Evolutionary conservation across 2,329 filamentous ascomycete species (phyloP).

Genomic region (Cercospora zeina): DNA sequence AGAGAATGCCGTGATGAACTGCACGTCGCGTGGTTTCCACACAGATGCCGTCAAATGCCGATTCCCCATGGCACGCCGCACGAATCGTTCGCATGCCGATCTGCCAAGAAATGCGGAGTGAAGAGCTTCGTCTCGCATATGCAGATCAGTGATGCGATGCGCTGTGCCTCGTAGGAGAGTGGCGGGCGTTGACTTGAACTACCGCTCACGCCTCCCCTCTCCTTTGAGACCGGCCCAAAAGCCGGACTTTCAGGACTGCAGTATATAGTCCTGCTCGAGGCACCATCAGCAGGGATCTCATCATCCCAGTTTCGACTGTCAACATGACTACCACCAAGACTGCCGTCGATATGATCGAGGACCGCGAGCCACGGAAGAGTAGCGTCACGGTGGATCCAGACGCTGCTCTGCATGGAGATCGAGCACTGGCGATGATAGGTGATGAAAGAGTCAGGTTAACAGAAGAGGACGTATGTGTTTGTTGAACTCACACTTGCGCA

Average conservation of each 20-base stretch:
- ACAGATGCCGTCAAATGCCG: slow-evolving; percentile 5
- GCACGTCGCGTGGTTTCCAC: background rate
- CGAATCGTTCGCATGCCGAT: background rate
- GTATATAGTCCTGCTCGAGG: background rate
- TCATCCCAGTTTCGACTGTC: background rate
- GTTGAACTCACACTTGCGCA: background rate
- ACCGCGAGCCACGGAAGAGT: slow-evolving; percentile 17
- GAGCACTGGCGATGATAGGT: slow-evolving; percentile 28
- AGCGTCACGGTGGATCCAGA: slow-evolving; percentile 17
- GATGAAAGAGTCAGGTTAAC: slow-evolving; percentile 39
- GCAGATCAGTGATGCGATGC: slow-evolving; percentile 11
- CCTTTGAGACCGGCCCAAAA: slow-evolving; percentile 5
- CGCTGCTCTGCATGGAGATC: slow-evolving; percentile 28
- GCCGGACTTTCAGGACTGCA: background rate
- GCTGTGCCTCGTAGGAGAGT: background rate
- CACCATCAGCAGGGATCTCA: background rate
- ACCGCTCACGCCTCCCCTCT: background rate
- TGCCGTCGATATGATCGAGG: slow-evolving; percentile 20
- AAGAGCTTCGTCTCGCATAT: background rate
- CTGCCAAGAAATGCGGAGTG: slow-evolving; percentile 10
- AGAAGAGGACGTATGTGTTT: slow-evolving; percentile 40
- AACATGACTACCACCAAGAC: slow-evolving; percentile 21
- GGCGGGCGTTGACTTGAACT: slow-evolving; percentile 1
- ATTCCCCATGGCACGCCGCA: background rate
- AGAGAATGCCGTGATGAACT: background rate